These are phyloP conservation scores for Boletellus ananas DNA, from an alignment of 768 basidiomycete genomes.

Conservation along the genomic window DNA sequence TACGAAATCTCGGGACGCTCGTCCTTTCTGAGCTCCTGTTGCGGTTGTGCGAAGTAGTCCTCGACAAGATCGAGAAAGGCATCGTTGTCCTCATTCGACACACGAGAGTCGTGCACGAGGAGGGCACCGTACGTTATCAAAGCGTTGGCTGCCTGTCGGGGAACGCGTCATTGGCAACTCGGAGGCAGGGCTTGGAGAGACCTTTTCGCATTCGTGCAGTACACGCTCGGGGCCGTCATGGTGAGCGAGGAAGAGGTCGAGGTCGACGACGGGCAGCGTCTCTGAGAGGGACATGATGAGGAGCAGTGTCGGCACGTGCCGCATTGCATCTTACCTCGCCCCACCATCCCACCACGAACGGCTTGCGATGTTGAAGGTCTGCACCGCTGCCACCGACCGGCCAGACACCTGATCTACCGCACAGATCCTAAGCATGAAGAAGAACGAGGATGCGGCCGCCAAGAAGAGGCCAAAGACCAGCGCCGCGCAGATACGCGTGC, in stretches of 20 bases:
- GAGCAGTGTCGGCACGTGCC: constrained; percentile 28
- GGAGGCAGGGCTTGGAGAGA: constrained; percentile 16
- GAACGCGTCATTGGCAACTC: neutral
- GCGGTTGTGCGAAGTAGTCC: constrained; percentile 84
- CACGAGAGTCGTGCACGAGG: constrained; percentile 79
- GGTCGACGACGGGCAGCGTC: constrained; percentile 70
- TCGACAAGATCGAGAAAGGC: constrained; percentile 87
- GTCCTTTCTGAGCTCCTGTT: constrained; percentile 61
- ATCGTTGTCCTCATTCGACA: constrained; percentile 76
- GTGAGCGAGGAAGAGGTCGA: constrained; percentile 58
- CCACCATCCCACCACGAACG: constrained; percentile 12
- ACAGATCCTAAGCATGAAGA: constrained; percentile 99
- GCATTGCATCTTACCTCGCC: constrained; percentile 19
- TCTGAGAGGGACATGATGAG: constrained; percentile 38
- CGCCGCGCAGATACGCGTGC: constrained; percentile 98
- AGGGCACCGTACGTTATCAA: constrained; percentile 84
- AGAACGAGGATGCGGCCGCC: constrained; percentile 94
- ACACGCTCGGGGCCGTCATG: constrained; percentile 45
- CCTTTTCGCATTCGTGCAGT: constrained; percentile 64
- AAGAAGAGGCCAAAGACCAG: constrained; percentile 99
- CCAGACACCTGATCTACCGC: constrained; percentile 6
- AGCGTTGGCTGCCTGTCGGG: constrained; percentile 69
- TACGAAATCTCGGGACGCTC: constrained; percentile 84
- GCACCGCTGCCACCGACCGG: neutral
- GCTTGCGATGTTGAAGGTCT: constrained; percentile 44